Base-by-base conservation (phyloP, 352 stramenopile genomes). In the Blastocystis sp. region DNA sequence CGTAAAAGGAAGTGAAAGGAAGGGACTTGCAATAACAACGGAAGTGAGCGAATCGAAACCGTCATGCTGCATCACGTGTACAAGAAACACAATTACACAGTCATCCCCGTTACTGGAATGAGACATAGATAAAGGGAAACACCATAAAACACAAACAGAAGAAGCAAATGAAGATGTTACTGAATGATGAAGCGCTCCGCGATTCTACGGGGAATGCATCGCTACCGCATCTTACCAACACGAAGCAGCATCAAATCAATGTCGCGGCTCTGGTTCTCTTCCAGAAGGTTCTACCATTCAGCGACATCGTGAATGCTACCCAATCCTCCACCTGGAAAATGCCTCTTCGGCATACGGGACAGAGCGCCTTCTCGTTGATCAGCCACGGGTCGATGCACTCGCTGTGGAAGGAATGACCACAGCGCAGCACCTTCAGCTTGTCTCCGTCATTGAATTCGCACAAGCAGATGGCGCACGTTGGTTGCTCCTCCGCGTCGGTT, bases 321-420 rank as follows among this genome's bases (percentile, higher is more conserved):
- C 74, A 84, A 19, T 71, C 76, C 57, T 89, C 76, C 57, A 89
- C 76, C 45, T 89, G 60, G 87, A 89, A 89, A 40, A 97, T 93
- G 91, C 97, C 94, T 89, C 95, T 93, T 71, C 96, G 95, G 89
- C 95, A 98, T 38, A 95, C 95, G 6, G 95, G 95, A 90, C 95
- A 98, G 71, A 84, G 45, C 21, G 94, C 95, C 66, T 91, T 93
- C 87, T 96, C 94, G 76, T 95, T 94, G 81, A 94, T 91, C 59
- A 97, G 94, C 95, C 95, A 98, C 57, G 92, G 94, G 59, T 93
- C 89, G 87, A 98, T 94, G 91, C 95, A 98, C 60, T 92, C 90
- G 40, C 94, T 89, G 90, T 98, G 95, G 90, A 97, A 98, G 60
- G 93, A 89, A 91, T 98, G 95, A 63, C 92, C 91, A 89, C 95